Evolutionary conservation across 768 basidiomycete species (phyloP).

Genomic region (Suillus hirtellus): DNA sequence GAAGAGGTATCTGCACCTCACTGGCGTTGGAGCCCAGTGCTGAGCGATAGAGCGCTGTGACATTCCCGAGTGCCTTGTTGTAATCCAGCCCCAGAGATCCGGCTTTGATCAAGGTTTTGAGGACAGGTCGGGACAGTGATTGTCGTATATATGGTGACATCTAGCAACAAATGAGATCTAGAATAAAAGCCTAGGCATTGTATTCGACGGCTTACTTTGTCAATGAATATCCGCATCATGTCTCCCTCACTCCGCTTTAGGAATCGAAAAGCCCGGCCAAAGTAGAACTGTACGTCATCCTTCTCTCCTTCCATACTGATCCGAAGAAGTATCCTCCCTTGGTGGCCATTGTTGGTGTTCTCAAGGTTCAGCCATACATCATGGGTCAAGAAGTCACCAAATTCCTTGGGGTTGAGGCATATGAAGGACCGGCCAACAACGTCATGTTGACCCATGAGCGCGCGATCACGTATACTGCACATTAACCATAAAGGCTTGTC

Average conservation of each 20-base stretch:
- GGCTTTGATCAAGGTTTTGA: slow-evolving; percentile 77
- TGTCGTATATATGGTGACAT: slow-evolving; percentile 94
- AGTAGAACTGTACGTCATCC: slow-evolving; percentile 96
- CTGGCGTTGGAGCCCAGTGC: slow-evolving; percentile 63
- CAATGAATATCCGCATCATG: slow-evolving; percentile 94
- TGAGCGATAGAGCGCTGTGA: slow-evolving; percentile 81
- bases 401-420: slow-evolving; percentile 86
- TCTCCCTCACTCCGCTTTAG: slow-evolving; percentile 92
- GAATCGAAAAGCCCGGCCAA: slow-evolving; percentile 92
- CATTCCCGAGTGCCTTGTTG: slow-evolving; percentile 84
- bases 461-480: slow-evolving; percentile 90
- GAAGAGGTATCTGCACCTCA: slow-evolving; percentile 80
- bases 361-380: slow-evolving; percentile 94
- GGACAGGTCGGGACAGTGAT: slow-evolving; percentile 71
- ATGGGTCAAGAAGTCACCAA: slow-evolving; percentile 85
- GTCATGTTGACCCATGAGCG: slow-evolving; percentile 90
- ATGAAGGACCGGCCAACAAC: slow-evolving; percentile 90
- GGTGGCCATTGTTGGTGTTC: slow-evolving; percentile 41
- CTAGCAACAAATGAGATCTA: slow-evolving; percentile 39
- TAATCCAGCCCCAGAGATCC: slow-evolving; percentile 65
- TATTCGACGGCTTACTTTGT: slow-evolving; percentile 64
- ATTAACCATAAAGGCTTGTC: slow-evolving; percentile 96
- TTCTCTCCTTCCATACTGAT: slow-evolving; percentile 99
- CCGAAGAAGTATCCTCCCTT: slow-evolving; percentile 81
- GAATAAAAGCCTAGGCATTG: background rate